Percentiles rank a stretch among this genome's conserved stretches.
Evolutionary conservation across 768 basidiomycete genomes (phyloP).

Genomic region (Coprinopsis marcescibilis): DNA sequence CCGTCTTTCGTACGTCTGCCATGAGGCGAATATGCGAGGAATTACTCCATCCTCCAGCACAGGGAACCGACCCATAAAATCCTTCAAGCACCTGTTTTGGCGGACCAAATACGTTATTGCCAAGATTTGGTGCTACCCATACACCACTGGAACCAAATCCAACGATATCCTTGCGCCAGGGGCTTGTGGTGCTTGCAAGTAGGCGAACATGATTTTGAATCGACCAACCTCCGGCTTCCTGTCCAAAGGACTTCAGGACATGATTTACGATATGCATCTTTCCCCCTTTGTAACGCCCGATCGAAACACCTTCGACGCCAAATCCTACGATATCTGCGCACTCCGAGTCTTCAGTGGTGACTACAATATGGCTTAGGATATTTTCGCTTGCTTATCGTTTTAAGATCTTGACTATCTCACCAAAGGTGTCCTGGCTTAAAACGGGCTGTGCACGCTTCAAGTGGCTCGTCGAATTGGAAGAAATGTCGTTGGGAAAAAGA

Average conservation of each 20-base stretch:
- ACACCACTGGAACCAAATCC: constrained; percentile 2
- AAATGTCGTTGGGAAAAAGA: too few relatives aligned
- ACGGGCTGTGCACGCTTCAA: too few relatives aligned
- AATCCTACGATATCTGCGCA: constrained; percentile 1
- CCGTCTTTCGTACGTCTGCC: background rate
- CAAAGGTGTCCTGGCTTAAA: too few relatives aligned
- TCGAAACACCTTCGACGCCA: background rate
- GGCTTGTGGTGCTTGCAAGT: constrained; percentile 1
- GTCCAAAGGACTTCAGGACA: background rate
- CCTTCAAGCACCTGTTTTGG: background rate
- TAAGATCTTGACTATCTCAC: too few relatives aligned
- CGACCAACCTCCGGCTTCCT: constrained; percentile 1
- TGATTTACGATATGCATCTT: background rate
- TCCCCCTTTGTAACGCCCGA: background rate
- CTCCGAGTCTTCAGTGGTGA: background rate
- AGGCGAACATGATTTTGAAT: background rate
- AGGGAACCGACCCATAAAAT: background rate
- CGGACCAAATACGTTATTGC: background rate
- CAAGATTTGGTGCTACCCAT: background rate
- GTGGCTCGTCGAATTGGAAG: too few relatives aligned
- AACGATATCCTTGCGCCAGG: background rate
- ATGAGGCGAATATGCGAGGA: background rate
- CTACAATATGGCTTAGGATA: too few relatives aligned
- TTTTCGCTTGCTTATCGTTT: too few relatives aligned
- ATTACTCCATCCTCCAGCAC: background rate